Evolutionary conservation across 768 basidiomycete genomes (phyloP).

Genomic region (Asterophora lycoperdoides): DNA sequence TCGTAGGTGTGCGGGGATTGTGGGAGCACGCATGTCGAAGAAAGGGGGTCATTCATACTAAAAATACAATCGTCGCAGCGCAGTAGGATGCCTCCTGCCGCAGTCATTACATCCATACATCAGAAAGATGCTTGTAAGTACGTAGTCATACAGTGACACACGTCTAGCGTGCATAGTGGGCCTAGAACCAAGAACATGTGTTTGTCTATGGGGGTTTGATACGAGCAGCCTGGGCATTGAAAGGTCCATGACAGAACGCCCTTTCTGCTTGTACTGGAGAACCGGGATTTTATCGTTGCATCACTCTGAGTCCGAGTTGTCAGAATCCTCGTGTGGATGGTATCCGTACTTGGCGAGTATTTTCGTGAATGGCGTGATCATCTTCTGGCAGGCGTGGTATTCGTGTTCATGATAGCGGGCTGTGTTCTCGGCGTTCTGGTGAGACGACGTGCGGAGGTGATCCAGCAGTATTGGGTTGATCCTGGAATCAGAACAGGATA

Average conservation of each 20-base stretch:
- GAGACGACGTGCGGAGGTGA: conserved; percentile 9
- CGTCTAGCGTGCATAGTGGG: background rate
- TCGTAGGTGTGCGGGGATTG: background rate
- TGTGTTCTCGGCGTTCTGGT: background rate
- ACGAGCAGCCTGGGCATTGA: too few relatives aligned
- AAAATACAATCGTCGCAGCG: conserved; percentile 4
- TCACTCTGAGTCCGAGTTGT: conserved; percentile 13
- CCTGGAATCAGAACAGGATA: conserved; percentile 2
- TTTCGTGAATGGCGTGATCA: conserved; percentile 16
- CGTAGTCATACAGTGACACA: background rate
- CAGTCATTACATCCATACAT: background rate
- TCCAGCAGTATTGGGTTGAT: conserved; percentile 18
- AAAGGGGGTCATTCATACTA: background rate
- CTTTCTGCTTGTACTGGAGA: too few relatives aligned
- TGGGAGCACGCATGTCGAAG: background rate
- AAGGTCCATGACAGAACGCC: background rate
- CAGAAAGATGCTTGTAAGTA: background rate
- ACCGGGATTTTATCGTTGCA: background rate
- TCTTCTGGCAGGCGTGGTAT: conserved; percentile 4
- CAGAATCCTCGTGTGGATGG: conserved; percentile 16
- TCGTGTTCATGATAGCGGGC: conserved; percentile 4
- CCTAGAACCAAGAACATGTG: background rate
- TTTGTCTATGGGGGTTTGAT: background rate
- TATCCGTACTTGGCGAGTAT: conserved; percentile 16
- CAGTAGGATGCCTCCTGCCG: background rate